phyloP scores from a whole-genome alignment of 75 land plant species.

The Ceratopteris richardii region DNA sequence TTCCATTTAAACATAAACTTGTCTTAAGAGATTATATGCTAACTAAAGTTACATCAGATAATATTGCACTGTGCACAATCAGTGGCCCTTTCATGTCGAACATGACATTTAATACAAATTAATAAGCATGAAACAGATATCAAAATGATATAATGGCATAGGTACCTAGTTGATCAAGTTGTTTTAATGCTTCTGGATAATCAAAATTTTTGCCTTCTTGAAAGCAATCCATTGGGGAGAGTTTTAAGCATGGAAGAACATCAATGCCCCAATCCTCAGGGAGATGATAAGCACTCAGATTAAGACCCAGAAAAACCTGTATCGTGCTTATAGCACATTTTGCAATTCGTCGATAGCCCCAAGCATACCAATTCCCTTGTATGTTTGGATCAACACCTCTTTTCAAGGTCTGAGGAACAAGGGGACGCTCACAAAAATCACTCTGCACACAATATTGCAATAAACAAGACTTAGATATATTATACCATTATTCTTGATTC shows the following conservation, averaged over 20 bases:
- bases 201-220: conserved; percentile 36
- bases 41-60: too few species aligned
- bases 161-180: conserved; percentile 20
- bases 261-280: conserved; percentile 38
- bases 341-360: conserved; percentile 26
- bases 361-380: conserved; percentile 29
- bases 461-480: not conserved
- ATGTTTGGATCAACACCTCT: conserved; percentile 17
- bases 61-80: too few species aligned
- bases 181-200: conserved; percentile 23
- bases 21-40: too few species aligned
- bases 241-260: conserved; percentile 28
- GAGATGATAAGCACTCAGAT: conserved; percentile 2
- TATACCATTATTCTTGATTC: not conserved
- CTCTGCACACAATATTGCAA: conserved; percentile 17
- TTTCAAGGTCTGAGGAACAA: conserved; percentile 20
- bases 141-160: too few species aligned
- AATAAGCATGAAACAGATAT: too few species aligned
- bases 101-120: too few species aligned
- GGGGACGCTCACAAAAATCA: conserved; percentile 40
- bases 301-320: not conserved
- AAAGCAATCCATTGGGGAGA: conserved; percentile 35
- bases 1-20: too few species aligned
- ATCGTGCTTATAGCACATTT: conserved; percentile 11
- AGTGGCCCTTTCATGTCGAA: too few species aligned